Percentiles rank a stretch among this genome's conserved stretches.
These are phyloP conservation scores for Colletotrichum graminicola DNA, from an alignment of 2,329 filamentous ascomycete genomes.

Conservation along the genomic window DNA sequence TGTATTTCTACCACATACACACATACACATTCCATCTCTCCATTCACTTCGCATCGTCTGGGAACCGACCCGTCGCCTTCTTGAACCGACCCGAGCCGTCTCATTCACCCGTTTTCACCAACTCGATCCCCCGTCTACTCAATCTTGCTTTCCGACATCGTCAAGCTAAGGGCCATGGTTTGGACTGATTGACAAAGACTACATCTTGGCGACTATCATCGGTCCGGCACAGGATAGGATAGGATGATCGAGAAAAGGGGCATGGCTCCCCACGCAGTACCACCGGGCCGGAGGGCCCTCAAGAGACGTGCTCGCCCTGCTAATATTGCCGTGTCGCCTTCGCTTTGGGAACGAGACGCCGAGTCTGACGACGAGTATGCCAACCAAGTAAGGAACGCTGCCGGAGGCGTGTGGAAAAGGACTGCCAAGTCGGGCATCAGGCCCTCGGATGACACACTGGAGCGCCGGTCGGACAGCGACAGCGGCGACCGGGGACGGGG, in stretches of 20 bases:
- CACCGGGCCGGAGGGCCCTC: conserved; percentile 17
- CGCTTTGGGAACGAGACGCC: conserved; percentile 22
- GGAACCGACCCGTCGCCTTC: conserved; percentile 5
- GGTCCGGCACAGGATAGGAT: conserved; percentile 31
- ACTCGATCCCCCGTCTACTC: neutral
- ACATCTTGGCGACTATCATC: conserved; percentile 36
- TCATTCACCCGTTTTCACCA: neutral
- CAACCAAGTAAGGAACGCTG: conserved; percentile 22
- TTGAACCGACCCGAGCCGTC: neutral
- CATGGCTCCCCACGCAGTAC: conserved; percentile 36
- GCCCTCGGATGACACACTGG: conserved; percentile 10
- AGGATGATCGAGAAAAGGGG: conserved; percentile 36
- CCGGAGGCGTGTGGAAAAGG: conserved; percentile 37
- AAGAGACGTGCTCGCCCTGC: conserved; percentile 28
- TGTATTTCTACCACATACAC: neutral
- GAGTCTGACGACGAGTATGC: conserved; percentile 39
- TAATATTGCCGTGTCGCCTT: conserved; percentile 24
- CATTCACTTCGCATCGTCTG: neutral
- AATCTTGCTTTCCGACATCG: neutral
- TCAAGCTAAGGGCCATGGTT: conserved; percentile 35
- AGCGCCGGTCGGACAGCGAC: conserved; percentile 37
- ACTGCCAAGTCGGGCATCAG: conserved; percentile 1
- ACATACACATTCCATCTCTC: no score
- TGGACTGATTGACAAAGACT: conserved; percentile 34
- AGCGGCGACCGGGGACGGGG: conserved; percentile 19